A percentile compares a stretch with the other conserved stretches of the same genome.
These are phyloP conservation scores for Pseudocercospora eumusae DNA, from an alignment of 2,329 filamentous ascomycete genomes.

Conservation along the genomic window DNA sequence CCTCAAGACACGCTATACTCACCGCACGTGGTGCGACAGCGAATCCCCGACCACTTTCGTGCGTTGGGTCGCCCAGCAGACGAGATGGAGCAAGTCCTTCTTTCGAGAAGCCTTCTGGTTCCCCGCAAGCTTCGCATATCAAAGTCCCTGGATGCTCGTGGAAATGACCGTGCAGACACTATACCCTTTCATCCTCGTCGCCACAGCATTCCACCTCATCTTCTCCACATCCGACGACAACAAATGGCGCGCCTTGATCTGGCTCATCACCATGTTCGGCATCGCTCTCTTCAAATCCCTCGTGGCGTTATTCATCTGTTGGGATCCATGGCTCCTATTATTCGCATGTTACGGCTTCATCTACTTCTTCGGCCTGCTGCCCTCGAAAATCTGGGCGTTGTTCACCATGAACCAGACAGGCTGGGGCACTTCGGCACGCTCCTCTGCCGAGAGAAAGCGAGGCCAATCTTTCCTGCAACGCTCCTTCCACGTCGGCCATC, in stretches of 20 bases:
- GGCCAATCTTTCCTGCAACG: constrained; percentile 11
- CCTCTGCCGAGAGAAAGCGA: constrained; percentile 12
- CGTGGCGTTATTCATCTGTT: constrained; percentile 10
- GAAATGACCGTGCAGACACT: constrained; percentile 10
- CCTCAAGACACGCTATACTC: constrained; percentile 12
- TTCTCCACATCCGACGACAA: constrained; percentile 7
- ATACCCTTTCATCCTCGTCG: constrained; percentile 8
- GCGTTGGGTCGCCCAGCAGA: constrained; percentile 15
- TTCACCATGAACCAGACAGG: constrained; percentile 15
- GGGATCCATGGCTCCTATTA: constrained; percentile 13
- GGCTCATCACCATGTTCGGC: constrained; percentile 12
- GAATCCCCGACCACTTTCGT: constrained; percentile 16
- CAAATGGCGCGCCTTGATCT: constrained; percentile 14
- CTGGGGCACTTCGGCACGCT: constrained; percentile 13
- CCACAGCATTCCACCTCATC: constrained; percentile 11
- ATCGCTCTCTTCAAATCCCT: constrained; percentile 13
- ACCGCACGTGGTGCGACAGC: constrained; percentile 16
- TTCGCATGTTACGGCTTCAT: constrained; percentile 16
- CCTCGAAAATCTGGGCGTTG: constrained; percentile 12
- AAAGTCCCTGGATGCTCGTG: constrained; percentile 9
- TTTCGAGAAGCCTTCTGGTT: constrained; percentile 16
- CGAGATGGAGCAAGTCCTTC: constrained; percentile 15
- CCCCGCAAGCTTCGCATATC: constrained; percentile 8
- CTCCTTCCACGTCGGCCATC: constrained; percentile 15
- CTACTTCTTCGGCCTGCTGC: constrained; percentile 16